A percentile compares a stretch with the other conserved stretches of the same genome.
Evolutionary conservation across 805 yeast genomes (phyloP).

Genomic region (Hanseniaspora singularis): DNA sequence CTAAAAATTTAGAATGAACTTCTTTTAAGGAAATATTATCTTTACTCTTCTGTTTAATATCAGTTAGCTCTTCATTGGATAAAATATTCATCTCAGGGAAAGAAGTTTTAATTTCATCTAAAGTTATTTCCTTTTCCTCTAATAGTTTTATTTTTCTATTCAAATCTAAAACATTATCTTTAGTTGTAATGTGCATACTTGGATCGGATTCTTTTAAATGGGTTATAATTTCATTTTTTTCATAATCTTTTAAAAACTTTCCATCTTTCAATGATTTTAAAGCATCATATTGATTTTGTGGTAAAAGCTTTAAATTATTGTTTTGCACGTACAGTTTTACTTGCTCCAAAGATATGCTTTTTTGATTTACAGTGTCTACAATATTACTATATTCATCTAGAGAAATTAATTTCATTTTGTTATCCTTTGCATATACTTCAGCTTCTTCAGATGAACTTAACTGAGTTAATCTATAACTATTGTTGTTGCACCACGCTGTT

Average conservation of each 20-base stretch:
- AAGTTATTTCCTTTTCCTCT: background rate
- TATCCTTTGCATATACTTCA: background rate
- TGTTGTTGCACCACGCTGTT: background rate
- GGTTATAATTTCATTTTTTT: background rate
- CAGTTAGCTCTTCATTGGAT: background rate
- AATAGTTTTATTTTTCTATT: background rate
- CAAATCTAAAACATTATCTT: background rate
- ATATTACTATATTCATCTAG: background rate
- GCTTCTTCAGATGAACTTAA: background rate
- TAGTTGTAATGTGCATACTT: background rate
- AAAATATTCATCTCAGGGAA: background rate
- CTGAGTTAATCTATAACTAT: background rate
- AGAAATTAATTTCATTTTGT: background rate
- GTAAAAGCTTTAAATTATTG: slow-evolving; percentile 12
- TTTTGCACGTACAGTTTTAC: slow-evolving; percentile 13
- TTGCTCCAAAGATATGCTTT: slow-evolving; percentile 8
- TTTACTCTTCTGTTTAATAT: background rate
- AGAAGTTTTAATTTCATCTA: background rate
- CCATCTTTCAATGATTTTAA: slow-evolving; percentile 10
- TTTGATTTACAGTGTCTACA: background rate
- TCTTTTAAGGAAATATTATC: slow-evolving; percentile 2
- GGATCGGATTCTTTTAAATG: background rate
- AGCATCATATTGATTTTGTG: slow-evolving; percentile 4
- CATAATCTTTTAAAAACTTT: slow-evolving; percentile 5
- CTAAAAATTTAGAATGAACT: background rate